Base-by-base conservation (phyloP, 495 filamentous ascomycete genomes). In the Penicillium lividum region DNA sequence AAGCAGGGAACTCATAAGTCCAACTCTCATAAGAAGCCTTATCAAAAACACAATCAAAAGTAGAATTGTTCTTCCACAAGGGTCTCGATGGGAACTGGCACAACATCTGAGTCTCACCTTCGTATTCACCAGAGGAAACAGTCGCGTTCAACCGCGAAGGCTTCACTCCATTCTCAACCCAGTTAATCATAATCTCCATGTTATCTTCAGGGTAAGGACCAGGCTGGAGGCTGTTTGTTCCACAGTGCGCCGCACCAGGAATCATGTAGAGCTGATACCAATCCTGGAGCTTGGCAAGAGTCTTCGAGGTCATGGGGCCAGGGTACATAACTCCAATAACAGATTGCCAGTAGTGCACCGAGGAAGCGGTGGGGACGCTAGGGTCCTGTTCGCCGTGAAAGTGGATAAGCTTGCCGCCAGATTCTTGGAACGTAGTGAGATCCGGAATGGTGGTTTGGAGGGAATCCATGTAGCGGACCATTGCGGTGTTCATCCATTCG, bases 331-430 rank as follows among this genome's bases (percentile, higher is more conserved):
- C 67, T 13, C 63, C 57, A 7, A 75, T 69, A 36, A 84, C 81
- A 34, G 80, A 67, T 43, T 84, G 78, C 61, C 77, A 75, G 61
- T 82, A 83, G 56, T 75, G 74, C 10, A 80, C 70, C 0, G 80
- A 83, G 3, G 74, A 78, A 34, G 61, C 78, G 7, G 80, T 65
- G 15, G 81, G 80, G 54, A 84, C 74, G 33, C 63, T 66, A 42
- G 68, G 65, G 62, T 83, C 82, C 0, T 75, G 72, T 64, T 83
- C 81, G 13, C 82, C 81, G 62, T 85, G 81, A 60, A 73, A 77
- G 60, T 78, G 78, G 13, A 85, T 54, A 4, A 73, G 51, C 63
- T 84, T 84, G 18, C 78, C 76, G n/a, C 80, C 80, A 1, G 70
- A 60, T 7, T 65, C 34, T 28, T 76, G 70, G 57, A 77, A 81